A percentile compares a stretch with the other conserved stretches of the same genome.
Evolutionary conservation across 495 filamentous ascomycete species (phyloP).

Genomic region (Bombardia bombarda): DNA sequence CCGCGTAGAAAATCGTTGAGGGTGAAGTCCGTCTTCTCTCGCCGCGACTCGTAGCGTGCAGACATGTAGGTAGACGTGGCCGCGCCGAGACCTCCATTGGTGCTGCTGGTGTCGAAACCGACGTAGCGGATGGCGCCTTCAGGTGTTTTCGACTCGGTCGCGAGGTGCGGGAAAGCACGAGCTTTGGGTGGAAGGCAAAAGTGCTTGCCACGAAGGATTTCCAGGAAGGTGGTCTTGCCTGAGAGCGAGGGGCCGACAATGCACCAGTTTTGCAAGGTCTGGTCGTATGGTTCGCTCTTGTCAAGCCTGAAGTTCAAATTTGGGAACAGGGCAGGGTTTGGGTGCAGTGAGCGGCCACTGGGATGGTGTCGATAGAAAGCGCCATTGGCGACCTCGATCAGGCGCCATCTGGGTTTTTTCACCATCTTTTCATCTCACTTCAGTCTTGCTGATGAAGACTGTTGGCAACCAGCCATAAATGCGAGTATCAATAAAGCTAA

Average conservation of each 20-base stretch:
- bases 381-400: constrained; percentile 65
- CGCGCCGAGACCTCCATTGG: constrained; percentile 19
- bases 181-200: constrained; percentile 64
- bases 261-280: constrained; percentile 55
- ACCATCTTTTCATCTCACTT: too few relatives aligned
- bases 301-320: constrained; percentile 59
- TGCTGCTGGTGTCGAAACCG: constrained; percentile 59
- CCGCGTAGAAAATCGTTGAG: constrained; percentile 70
- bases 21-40: constrained; percentile 82
- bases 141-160: constrained; percentile 51
- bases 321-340: constrained; percentile 59
- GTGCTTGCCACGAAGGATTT: constrained; percentile 65
- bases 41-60: constrained; percentile 82
- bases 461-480: too few relatives aligned
- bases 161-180: constrained; percentile 68
- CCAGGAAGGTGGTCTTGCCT: constrained; percentile 68
- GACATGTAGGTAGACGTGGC: constrained; percentile 70
- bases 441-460: too few relatives aligned
- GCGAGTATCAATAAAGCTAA: too few relatives aligned
- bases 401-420: too few relatives aligned
- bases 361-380: constrained; percentile 81
- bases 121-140: constrained; percentile 70
- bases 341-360: constrained; percentile 3
- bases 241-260: constrained; percentile 64
- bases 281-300: constrained; percentile 24